Evolutionary conservation across 768 basidiomycete species (phyloP).

Genomic region (Agrocybe praecox): DNA sequence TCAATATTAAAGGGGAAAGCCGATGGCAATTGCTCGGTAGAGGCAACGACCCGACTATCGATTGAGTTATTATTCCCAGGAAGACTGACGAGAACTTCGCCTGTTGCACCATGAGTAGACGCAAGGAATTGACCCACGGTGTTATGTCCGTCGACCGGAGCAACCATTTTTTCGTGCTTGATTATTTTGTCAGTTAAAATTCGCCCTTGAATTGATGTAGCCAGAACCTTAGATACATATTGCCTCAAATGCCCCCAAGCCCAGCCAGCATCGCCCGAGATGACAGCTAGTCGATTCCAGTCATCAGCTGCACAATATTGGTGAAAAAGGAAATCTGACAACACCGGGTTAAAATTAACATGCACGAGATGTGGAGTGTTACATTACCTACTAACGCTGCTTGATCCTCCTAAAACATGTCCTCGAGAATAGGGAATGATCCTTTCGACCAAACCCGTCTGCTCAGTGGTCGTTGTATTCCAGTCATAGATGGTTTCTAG

Average conservation of each 20-base stretch:
- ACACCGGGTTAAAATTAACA: neutral
- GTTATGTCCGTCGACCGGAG: slow-evolving; percentile 38
- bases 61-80: slow-evolving; percentile 28
- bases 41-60: slow-evolving; percentile 34
- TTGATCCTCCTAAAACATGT: neutral
- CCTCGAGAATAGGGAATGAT: neutral
- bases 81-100: slow-evolving; percentile 34
- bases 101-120: slow-evolving; percentile 32
- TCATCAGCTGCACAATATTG: slow-evolving; percentile 36
- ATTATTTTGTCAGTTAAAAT: neutral
- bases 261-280: slow-evolving; percentile 37
- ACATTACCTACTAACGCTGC: neutral
- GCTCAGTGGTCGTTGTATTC: neutral
- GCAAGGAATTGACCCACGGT: slow-evolving; percentile 36
- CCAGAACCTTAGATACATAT: slow-evolving; percentile 34
- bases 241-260: slow-evolving; percentile 9
- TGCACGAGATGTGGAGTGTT: neutral
- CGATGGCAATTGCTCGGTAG: slow-evolving; percentile 30
- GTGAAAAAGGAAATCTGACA: slow-evolving; percentile 34
- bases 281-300: slow-evolving; percentile 31
- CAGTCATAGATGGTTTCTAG: neutral
- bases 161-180: slow-evolving; percentile 37
- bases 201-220: no score
- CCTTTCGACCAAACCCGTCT: neutral
- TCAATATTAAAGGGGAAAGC: slow-evolving; percentile 39